These are phyloP conservation scores for Xylariaceae sp. DNA, from an alignment of 2,329 filamentous ascomycete genomes.

Conservation along the genomic window DNA sequence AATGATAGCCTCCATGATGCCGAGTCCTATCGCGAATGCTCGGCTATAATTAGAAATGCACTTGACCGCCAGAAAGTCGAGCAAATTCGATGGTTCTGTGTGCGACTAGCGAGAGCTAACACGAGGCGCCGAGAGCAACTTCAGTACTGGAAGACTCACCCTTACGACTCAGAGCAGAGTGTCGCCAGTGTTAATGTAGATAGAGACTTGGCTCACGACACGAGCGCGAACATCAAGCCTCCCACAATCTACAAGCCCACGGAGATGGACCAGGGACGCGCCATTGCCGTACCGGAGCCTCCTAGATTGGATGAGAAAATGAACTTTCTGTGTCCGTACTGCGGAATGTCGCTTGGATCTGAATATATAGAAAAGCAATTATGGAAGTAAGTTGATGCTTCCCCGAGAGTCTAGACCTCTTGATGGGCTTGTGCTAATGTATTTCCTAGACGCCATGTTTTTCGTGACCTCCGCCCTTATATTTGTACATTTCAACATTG, in stretches of 20 bases:
- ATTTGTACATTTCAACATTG: constrained; percentile 6
- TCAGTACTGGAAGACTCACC: background rate
- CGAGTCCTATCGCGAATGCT: background rate
- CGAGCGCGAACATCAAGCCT: background rate
- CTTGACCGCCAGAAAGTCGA: background rate
- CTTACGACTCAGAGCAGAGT: background rate
- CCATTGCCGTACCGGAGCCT: background rate
- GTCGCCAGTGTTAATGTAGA: too few relatives aligned
- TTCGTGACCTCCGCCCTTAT: constrained; percentile 7
- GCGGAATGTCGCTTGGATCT: background rate
- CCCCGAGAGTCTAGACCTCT: background rate
- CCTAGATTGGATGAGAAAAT: background rate
- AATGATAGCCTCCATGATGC: background rate
- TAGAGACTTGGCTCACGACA: too few relatives aligned
- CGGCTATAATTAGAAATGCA: too few relatives aligned
- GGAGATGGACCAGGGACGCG: background rate
- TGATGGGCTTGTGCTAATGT: background rate
- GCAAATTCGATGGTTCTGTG: constrained; percentile 2
- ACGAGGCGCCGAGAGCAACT: constrained; percentile 4
- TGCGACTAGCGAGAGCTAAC: constrained; percentile 5
- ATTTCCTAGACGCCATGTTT: constrained; percentile 5
- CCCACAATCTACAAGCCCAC: constrained; percentile 4
- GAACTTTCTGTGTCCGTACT: constrained; percentile 2
- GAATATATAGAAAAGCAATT: background rate
- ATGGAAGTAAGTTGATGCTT: constrained; percentile 4